Conservation (phyloP, 176 grass and related monocot genomes). For the Alopecurus myosuroides region DNA sequence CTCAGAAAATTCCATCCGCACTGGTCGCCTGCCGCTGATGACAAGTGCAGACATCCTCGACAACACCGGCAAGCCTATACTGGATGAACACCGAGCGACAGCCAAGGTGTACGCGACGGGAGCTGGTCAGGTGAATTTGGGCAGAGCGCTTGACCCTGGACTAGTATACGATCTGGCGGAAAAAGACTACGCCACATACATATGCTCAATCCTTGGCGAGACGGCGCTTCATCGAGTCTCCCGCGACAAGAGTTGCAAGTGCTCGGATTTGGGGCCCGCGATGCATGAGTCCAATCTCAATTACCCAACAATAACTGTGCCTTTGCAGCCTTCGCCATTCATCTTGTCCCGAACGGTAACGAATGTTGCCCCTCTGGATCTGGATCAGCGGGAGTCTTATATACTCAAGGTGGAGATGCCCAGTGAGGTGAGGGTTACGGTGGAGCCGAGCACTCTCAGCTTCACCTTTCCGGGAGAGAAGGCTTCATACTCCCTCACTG, state of each 20-base stretch:
- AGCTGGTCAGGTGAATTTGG: too few species aligned
- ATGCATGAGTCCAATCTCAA: neutral
- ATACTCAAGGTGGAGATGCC: neutral
- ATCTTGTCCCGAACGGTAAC: neutral
- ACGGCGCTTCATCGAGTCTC: neutral
- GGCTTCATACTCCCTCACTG: neutral
- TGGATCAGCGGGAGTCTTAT: neutral
- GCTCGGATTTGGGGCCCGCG: too few species aligned
- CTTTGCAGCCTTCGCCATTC: neutral
- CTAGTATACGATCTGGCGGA: too few species aligned
- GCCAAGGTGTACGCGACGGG: too few species aligned
- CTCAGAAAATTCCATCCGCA: too few species aligned
- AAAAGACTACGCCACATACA: too few species aligned
- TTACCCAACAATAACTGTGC: neutral
- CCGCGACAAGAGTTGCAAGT: neutral
- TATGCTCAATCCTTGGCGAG: too few species aligned
- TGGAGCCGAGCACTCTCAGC: neutral
- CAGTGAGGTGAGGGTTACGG: neutral
- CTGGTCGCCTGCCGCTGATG: too few species aligned
- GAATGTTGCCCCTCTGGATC: neutral
- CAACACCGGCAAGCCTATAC: too few species aligned
- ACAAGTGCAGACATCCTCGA: too few species aligned
- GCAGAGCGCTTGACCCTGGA: too few species aligned
- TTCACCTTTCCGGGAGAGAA: neutral
- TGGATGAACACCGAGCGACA: too few species aligned